These are phyloP conservation scores for Wilhelminamyces savonicus DNA, from an alignment of 805 yeast species.

Conservation along the genomic window DNA sequence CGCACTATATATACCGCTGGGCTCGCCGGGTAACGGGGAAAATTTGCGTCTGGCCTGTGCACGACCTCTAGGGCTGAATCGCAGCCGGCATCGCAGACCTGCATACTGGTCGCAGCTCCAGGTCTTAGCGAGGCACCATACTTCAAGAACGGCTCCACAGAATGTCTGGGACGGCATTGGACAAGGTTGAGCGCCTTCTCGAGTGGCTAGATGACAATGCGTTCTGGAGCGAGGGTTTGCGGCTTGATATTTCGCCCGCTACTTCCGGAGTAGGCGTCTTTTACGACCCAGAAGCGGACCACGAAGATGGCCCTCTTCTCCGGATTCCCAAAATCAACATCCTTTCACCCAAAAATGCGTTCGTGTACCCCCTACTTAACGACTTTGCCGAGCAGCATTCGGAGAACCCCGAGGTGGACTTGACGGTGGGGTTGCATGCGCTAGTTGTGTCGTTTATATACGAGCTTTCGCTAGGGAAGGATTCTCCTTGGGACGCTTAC, in stretches of 20 bases:
- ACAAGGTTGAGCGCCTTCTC: conserved; percentile 19
- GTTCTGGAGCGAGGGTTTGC: conserved; percentile 46
- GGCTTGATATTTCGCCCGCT: conserved; percentile 36
- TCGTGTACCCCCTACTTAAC: conserved; percentile 57
- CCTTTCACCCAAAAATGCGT: conserved; percentile 52
- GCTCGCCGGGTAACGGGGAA: too few relatives aligned
- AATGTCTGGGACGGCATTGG: too few relatives aligned
- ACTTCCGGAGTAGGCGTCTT: conserved; percentile 74
- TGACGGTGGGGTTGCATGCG: conserved; percentile 51
- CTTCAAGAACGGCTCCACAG: too few relatives aligned
- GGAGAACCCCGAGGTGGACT: conserved; percentile 25
- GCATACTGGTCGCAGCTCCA: too few relatives aligned
- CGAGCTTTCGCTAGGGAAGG: conserved; percentile 51
- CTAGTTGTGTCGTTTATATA: conserved; percentile 66
- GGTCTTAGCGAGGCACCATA: too few relatives aligned
- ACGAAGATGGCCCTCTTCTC: conserved; percentile 33
- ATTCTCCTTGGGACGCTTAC: conserved; percentile 79
- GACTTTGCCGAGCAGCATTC: conserved; percentile 36
- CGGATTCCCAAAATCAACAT: conserved; percentile 58
- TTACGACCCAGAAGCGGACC: conserved; percentile 34
- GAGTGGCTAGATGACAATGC: conserved; percentile 56
- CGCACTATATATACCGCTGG: too few relatives aligned
- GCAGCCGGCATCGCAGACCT: too few relatives aligned
- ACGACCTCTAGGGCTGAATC: too few relatives aligned
- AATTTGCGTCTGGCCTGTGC: too few relatives aligned